Evolutionary conservation across 2,329 filamentous ascomycete species (phyloP).

Genomic region (Dactylella cylindrospora): DNA sequence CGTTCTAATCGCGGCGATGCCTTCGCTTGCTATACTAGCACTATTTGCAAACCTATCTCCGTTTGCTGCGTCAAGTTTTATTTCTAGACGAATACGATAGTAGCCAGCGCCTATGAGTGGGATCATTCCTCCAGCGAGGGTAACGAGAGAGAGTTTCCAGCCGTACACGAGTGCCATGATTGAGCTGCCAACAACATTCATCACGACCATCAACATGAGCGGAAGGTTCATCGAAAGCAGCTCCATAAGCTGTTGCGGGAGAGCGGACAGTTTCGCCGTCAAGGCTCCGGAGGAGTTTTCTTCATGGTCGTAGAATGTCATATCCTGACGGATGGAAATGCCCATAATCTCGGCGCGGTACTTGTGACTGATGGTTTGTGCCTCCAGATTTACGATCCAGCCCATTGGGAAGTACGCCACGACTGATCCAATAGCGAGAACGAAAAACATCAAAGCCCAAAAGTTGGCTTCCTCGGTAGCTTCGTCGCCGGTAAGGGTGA

Average conservation of each 20-base stretch:
- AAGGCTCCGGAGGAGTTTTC: constrained; percentile 51
- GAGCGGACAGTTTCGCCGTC: constrained; percentile 49
- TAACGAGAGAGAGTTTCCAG: constrained; percentile 59
- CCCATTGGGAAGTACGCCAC: constrained; percentile 41
- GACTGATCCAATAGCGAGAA: constrained; percentile 60
- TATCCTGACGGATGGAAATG: constrained; percentile 58
- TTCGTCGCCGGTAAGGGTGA: constrained; percentile 52
- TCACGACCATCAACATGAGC: constrained; percentile 56
- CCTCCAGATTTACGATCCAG: constrained; percentile 43
- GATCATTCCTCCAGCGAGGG: constrained; percentile 56
- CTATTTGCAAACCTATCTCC: constrained; percentile 56
- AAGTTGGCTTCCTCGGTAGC: constrained; percentile 57
- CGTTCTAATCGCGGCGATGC: constrained; percentile 57
- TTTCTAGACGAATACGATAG: constrained; percentile 57
- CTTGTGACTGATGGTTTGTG: constrained; percentile 25
- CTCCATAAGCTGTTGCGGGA: constrained; percentile 57
- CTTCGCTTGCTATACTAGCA: constrained; percentile 58
- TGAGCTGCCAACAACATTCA: constrained; percentile 56
- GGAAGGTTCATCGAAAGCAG: constrained; percentile 58
- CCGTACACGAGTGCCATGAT: constrained; percentile 56
- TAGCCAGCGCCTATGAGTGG: constrained; percentile 56
- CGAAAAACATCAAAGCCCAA: constrained; percentile 67
- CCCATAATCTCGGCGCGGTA: constrained; percentile 52
- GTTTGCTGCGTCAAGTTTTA: constrained; percentile 56
- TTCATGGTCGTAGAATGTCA: constrained; percentile 44